Evolutionary conservation across 345 rosid genomes (phyloP).

Genomic region (Angophora floribunda): DNA sequence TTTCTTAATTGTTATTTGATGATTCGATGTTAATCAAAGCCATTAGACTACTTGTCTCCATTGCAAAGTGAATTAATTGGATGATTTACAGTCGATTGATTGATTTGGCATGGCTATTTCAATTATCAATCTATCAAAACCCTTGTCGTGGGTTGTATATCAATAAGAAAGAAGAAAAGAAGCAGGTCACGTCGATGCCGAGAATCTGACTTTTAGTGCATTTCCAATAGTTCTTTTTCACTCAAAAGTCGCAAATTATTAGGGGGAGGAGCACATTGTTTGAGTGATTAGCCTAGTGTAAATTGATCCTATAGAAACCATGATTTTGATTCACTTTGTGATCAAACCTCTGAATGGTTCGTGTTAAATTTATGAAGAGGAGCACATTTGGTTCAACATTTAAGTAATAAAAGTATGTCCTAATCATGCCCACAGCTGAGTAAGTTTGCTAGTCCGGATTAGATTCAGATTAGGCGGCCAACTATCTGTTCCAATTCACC

Average conservation of each 20-base stretch:
- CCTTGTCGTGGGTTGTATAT: neutral
- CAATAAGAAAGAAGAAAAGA: neutral
- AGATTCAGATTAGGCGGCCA: neutral
- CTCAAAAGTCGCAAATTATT: neutral
- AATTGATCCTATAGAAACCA: no score
- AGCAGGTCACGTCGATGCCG: neutral
- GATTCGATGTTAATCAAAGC: neutral
- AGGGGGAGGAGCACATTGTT: neutral
- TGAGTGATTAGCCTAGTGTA: neutral
- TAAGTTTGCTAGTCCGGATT: neutral
- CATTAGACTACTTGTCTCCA: neutral
- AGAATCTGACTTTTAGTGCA: neutral
- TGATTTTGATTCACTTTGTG: neutral
- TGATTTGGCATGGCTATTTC: neutral
- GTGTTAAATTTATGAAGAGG: neutral
- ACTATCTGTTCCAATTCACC: neutral
- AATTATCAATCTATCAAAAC: neutral
- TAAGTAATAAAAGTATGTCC: neutral
- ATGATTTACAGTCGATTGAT: neutral
- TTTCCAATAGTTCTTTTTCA: neutral
- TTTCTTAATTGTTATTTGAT: neutral
- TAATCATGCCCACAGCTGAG: neutral
- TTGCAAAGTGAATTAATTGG: neutral
- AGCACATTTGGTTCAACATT: neutral
- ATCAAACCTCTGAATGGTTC: neutral